Evolutionary conservation across 2,329 filamentous ascomycete genomes (phyloP), one percentile per base, ranked within the genome.

Genomic region (Macrophomina phaseolina): DNA sequence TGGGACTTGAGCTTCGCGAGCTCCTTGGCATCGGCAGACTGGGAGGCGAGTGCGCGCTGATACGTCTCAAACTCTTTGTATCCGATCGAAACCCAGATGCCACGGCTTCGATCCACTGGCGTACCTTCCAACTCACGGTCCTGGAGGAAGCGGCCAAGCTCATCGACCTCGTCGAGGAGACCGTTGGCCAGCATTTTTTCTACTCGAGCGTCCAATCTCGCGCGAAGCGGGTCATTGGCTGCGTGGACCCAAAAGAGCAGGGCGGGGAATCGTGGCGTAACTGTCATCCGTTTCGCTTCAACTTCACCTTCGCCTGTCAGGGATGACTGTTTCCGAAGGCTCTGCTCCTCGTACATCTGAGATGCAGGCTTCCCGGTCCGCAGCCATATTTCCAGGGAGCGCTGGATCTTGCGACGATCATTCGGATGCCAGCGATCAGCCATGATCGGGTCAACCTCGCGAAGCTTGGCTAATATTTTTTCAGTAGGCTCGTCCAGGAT

Each of bases 81-180:
- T 0, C 95, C 95, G 69, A 99, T 99, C 1, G 94, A 95, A 64
- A 97, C 91, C 93, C 94, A 99, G 51, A 99, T 96, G 0, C 95
- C 96, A 64, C 89, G 88, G 1, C 87, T 91, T 70, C 88, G 85
- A 74, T 98, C 93, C 1, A 95, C 79, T 0, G 78, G 70, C 1
- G 82, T 77, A 0, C 88, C 90, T 1, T 80, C 73, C 0, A 80
- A 75, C 56, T 81, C 75, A 64, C 84, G 78, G 4, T 78, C 71
- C 16, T 80, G 72, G 2, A 85, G 78, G 68, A 85, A 84, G 1
- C 78, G 74, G 12, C 81, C 80, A 72, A 91, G 83, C 1, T 76
- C 79, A 46, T 82, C 74, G 0, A 90, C 87, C 77, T 92, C 90
- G 1, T 83, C 75, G n/a, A 91, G 76, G 12, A 92, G 76, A 0